Evolutionary conservation across 2,329 filamentous ascomycete genomes (phyloP).

Genomic region (Ampelomyces quisqualis): DNA sequence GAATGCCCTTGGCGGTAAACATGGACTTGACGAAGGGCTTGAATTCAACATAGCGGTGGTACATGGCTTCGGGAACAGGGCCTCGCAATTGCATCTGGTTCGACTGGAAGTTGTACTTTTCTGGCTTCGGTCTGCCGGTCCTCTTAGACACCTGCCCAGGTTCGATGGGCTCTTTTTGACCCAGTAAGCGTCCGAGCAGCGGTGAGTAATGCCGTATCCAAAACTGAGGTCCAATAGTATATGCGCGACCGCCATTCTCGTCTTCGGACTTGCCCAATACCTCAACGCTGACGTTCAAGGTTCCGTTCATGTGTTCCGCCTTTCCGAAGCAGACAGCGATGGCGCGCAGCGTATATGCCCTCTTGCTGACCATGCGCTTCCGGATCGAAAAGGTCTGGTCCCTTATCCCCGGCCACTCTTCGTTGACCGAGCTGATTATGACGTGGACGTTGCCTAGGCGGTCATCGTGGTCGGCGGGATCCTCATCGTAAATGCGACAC

Average conservation of each 20-base stretch:
- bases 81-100: slow-evolving; percentile 86
- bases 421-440: slow-evolving; percentile 59
- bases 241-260: slow-evolving; percentile 66
- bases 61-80: slow-evolving; percentile 75
- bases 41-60: slow-evolving; percentile 93
- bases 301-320: slow-evolving; percentile 66
- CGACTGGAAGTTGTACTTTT: slow-evolving; percentile 89
- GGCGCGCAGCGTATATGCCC: slow-evolving; percentile 75
- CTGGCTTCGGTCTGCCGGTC: slow-evolving; percentile 53
- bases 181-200: slow-evolving; percentile 78
- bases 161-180: slow-evolving; percentile 58
- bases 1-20: slow-evolving; percentile 76
- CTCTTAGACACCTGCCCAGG: slow-evolving; percentile 32
- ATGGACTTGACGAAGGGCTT: slow-evolving; percentile 85
- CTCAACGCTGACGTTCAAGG: slow-evolving; percentile 71
- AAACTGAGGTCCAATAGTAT: slow-evolving; percentile 73
- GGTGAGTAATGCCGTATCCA: slow-evolving; percentile 88
- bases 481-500: slow-evolving; percentile 86
- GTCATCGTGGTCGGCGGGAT: slow-evolving; percentile 82
- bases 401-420: slow-evolving; percentile 68
- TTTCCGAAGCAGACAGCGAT: slow-evolving; percentile 64
- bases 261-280: slow-evolving; percentile 73
- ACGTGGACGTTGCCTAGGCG: slow-evolving; percentile 83
- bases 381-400: slow-evolving; percentile 69
- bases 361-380: slow-evolving; percentile 83